Conservation (phyloP, 495 filamentous ascomycete species). For the Tuber umbilicatum region DNA sequence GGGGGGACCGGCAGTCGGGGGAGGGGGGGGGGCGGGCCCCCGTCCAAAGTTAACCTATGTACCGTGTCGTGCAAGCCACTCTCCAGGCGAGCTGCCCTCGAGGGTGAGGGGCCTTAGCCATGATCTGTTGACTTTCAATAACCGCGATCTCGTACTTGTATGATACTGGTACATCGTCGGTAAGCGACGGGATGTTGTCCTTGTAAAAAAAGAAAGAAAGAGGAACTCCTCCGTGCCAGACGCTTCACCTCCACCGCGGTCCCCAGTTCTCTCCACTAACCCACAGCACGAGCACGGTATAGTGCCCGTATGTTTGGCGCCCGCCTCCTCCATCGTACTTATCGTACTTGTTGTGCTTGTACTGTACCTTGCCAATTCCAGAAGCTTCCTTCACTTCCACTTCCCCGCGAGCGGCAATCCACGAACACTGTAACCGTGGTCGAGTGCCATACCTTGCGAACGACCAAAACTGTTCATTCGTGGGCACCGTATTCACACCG, state of each 20-base stretch:
- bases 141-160: background rate
- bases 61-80: background rate
- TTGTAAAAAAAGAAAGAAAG: background rate
- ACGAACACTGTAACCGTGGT: background rate
- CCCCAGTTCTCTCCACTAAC: background rate
- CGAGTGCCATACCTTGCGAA: background rate
- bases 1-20: no score
- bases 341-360: background rate
- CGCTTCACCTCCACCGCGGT: background rate
- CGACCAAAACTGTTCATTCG: background rate
- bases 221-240: background rate
- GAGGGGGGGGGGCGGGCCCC: no score
- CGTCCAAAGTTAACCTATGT: background rate
- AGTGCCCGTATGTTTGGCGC: background rate
- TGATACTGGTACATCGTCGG: background rate
- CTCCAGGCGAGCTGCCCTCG: background rate
- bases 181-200: background rate
- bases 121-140: background rate
- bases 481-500: background rate
- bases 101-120: background rate
- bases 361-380: background rate
- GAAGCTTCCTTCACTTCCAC: background rate
- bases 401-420: conserved; percentile 1
- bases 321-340: background rate
- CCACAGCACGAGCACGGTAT: background rate